Percentiles rank a stretch among this genome's conserved stretches.
These are phyloP conservation scores for Collybia mongolica DNA, from an alignment of 768 basidiomycete genomes.

Conservation along the genomic window DNA sequence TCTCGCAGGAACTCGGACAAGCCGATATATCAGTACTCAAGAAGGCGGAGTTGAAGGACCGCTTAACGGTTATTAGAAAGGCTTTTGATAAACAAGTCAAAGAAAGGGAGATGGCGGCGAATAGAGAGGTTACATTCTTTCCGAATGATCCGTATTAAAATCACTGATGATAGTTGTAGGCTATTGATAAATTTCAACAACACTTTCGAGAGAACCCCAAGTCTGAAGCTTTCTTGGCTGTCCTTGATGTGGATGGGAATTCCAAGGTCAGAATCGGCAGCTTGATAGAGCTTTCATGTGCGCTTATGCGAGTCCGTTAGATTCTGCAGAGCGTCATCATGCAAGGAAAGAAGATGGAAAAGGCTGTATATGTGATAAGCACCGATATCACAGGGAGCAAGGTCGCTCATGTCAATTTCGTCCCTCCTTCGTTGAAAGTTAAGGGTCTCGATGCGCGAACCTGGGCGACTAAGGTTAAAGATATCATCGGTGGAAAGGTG, in stretches of 20 bases:
- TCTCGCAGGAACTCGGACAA: constrained; percentile 79
- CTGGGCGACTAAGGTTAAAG: constrained; percentile 83
- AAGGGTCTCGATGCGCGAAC: constrained; percentile 77
- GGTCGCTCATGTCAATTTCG: constrained; percentile 85
- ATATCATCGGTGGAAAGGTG: constrained; percentile 90
- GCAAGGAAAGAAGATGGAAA: constrained; percentile 78
- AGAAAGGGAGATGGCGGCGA: constrained; percentile 72
- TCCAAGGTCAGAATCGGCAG: constrained; percentile 57
- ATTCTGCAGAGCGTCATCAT: constrained; percentile 72
- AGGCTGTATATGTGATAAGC: constrained; percentile 88
- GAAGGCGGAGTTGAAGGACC: constrained; percentile 80
- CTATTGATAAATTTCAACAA: constrained; percentile 62
- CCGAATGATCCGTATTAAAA: neutral
- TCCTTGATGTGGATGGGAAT: constrained; percentile 79
- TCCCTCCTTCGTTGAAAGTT: constrained; percentile 56
- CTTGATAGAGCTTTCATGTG: neutral
- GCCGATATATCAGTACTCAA: constrained; percentile 84
- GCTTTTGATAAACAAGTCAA: constrained; percentile 83
- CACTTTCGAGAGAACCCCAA: constrained; percentile 80
- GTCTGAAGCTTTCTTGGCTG: constrained; percentile 65
- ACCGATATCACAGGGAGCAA: constrained; percentile 66
- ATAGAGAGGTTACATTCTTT: constrained; percentile 62
- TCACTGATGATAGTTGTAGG: constrained; percentile 30
- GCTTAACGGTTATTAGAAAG: constrained; percentile 69
- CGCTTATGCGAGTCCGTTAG: constrained; percentile 31